Evolutionary conservation across 805 yeast genomes (phyloP), one percentile per base, ranked within the genome.

Genomic region (Candida nanaspora): DNA sequence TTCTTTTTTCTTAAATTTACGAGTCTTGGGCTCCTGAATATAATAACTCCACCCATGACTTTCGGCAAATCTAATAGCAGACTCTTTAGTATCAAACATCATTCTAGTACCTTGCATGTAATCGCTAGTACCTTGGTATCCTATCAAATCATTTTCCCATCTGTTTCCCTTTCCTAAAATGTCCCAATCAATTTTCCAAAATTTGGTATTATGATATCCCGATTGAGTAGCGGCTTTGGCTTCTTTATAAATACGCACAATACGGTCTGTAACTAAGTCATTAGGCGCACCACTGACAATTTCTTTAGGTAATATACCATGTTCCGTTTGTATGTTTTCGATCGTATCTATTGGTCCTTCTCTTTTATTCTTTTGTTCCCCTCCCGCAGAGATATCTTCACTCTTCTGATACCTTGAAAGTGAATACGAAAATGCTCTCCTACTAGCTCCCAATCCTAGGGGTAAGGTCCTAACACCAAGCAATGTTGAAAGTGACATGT

Each of bases 121-220:
- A 60, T 86, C 95, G 29, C 84, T 76, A 35, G 83, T 70, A 35
- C 85, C 75, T 54, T 84, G 89, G 69, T 84, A 86, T 21, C 95
- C 95, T 62, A 86, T 86, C 57, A 86, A 69, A 59, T 84, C 91
- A 62, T 86, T 86, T 58, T 86, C 95, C 95, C 95, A 86, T 58
- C 93, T 69, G 68, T 86, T 78, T 19, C 83, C 86, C 54, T 80
- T 77, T 35, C 79, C 79, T 42, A 81, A 65, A 33, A 85, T 74
- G 56, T 86, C 95, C 91, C 93, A 86, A 62, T 86, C 94, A 42
- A 86, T 56, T 53, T 76, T 78, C 95, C 95, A 86, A 49, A 55
- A 59, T 41, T 64, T 59, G 16, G 74, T 70, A 53, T 75, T 72
- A 52, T 68, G 65, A 16, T 52, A 53, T 11, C 89, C 86, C 28